Conservation (phyloP, 805 yeast genomes). For the Spathaspora gorwiae region DNA sequence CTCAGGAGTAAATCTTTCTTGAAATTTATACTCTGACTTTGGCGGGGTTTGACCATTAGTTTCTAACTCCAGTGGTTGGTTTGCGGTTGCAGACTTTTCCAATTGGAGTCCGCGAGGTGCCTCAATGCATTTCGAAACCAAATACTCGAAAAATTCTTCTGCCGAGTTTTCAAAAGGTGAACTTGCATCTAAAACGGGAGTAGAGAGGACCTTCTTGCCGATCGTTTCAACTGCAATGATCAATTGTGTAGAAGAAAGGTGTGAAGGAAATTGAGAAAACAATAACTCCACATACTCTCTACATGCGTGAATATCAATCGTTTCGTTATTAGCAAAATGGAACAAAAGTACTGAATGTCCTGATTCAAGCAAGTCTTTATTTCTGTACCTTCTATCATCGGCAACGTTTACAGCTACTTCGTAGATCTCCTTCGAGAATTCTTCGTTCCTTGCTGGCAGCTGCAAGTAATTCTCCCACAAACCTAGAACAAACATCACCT, state of each 20-base stretch:
- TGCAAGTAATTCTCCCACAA: constrained; percentile 44
- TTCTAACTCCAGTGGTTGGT: too few relatives aligned
- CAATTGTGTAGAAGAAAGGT: constrained; percentile 51
- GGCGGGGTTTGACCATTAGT: neutral
- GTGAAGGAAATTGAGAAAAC: constrained; percentile 51
- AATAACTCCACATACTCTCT: constrained; percentile 44
- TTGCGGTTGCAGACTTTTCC: neutral
- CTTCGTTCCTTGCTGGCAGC: constrained; percentile 12
- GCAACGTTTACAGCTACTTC: constrained; percentile 31
- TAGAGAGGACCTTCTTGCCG: constrained; percentile 37
- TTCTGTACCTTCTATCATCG: constrained; percentile 16
- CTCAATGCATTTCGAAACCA: constrained; percentile 39
- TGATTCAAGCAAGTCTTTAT: constrained; percentile 47
- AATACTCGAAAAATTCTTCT: constrained; percentile 36
- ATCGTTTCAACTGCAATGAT: constrained; percentile 54
- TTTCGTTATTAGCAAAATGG: constrained; percentile 26
- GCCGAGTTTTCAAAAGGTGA: constrained; percentile 11
- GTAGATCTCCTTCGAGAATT: constrained; percentile 21
- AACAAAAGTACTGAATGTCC: constrained; percentile 55
- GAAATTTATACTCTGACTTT: constrained; percentile 14
- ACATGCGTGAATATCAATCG: constrained; percentile 14
- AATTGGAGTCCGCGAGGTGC: constrained; percentile 24
- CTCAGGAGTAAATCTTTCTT: constrained; percentile 25
- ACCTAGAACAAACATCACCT: constrained; percentile 43
- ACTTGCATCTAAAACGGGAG: constrained; percentile 11